Base-by-base conservation (phyloP, 164 flowering plant genomes). In the Aristolochia californica region DNA sequence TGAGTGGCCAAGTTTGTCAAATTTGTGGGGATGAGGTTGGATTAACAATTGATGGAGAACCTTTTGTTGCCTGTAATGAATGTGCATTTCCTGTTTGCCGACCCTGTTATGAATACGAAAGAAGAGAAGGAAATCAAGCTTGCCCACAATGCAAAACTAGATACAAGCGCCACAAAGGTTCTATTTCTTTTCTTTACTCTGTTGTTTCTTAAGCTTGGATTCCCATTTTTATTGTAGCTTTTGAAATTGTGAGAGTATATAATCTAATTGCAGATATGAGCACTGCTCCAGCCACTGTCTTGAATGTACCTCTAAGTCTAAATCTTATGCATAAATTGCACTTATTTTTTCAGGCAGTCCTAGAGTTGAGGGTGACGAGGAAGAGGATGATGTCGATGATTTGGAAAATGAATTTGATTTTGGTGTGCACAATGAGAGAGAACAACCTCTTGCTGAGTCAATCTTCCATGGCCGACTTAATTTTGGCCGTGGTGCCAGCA, bases 71-170 rank as follows among this genome's bases (percentile, higher is more conserved):
- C 23, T 93, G 99, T 71, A 87, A 89, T 64, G 99, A 93, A 65
- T 93, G 99, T 73, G 99, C 95, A 23, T 89, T 93, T 70, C 99
- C 99, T 28, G 84, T 89, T 4, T 93, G 97, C 66, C 77, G 95
- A 63, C 72, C 83, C 65, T 93, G 99, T 73, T 93, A 89, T 60
- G 99, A 93, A 63, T 93, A 93, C 51, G 99, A 93, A 61, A 83
- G 99, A 64, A 73, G 93, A 63, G 99, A 93, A 69, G 96, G 99
- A 0, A 84, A 73, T 74, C 99, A 87, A 56, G 76, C 86, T 21
- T 89, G 99, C 63, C 97, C 96, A 67, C 96, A 89, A 54, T 94
- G 99, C 78, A 85, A 83, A 78, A 94, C 95, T 61, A 67, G 96
- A 74, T 94, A 77, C 76, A 90, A 89, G 68, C 97, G 99, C 28